Percentiles rank a stretch among this genome's conserved stretches.
These are phyloP conservation scores for Helicostylum pulchrum DNA, from an alignment of 192 early-diverging fungal genomes.

Conservation along the genomic window DNA sequence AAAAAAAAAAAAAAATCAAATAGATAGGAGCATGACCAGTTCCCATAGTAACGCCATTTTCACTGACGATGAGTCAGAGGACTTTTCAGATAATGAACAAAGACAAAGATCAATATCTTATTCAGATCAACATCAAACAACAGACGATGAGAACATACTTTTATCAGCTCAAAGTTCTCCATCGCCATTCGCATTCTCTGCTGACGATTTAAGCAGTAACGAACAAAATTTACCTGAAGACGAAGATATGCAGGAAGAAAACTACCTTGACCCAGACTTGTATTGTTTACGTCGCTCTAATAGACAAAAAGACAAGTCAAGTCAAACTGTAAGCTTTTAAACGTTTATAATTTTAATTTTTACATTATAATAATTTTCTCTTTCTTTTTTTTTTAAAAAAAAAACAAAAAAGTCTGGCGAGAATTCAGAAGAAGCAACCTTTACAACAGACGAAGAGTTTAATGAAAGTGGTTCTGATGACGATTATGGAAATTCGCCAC, in stretches of 20 bases:
- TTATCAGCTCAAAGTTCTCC: conserved; percentile 9
- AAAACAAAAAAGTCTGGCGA: neutral
- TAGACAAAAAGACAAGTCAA: conserved; percentile 6
- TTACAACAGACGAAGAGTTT: conserved; percentile 7
- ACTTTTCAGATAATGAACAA: neutral
- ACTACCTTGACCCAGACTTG: conserved; percentile 54
- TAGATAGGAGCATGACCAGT: neutral
- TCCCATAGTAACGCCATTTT: neutral
- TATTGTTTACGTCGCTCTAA: conserved; percentile 61
- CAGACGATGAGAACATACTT: neutral
- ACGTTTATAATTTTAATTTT: no score
- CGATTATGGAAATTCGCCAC: conserved; percentile 1
- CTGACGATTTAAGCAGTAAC: neutral
- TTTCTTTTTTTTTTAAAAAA: neutral
- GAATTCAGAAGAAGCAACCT: conserved; percentile 5
- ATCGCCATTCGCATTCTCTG: conserved; percentile 6
- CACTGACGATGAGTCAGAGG: neutral
- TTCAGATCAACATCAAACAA: neutral
- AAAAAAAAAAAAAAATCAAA: neutral
- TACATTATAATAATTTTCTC: neutral
- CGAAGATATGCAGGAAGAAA: conserved; percentile 3
- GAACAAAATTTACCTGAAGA: conserved; percentile 5
- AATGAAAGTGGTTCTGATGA: conserved; percentile 9
- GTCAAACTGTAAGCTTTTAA: neutral
- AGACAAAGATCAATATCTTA: neutral